A percentile compares a stretch with the other conserved stretches of the same genome.
Conservation (phyloP, 2,329 filamentous ascomycete genomes). For the Alternaria brassicae region DNA sequence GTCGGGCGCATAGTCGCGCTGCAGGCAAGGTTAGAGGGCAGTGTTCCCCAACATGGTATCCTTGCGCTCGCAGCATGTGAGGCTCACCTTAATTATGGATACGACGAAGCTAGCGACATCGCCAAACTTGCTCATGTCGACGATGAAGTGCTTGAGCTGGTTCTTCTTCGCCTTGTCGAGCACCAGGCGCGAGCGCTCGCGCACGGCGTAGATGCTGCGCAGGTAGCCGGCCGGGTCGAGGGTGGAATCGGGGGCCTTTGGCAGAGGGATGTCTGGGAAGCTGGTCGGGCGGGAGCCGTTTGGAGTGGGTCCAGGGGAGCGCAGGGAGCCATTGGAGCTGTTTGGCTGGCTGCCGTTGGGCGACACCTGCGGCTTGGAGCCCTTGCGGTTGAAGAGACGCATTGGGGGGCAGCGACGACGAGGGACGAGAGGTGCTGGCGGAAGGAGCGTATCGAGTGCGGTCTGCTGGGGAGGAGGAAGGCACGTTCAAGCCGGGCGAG, state of each 20-base stretch:
- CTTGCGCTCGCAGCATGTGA: not conserved
- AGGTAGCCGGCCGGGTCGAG: slow-evolving; percentile 90
- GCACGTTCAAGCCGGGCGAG: slow-evolving; percentile 10
- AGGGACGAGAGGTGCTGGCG: slow-evolving; percentile 9
- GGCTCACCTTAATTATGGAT: slow-evolving; percentile 87
- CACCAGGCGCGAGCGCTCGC: slow-evolving; percentile 77
- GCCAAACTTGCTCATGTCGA: slow-evolving; percentile 82
- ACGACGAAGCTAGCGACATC: slow-evolving; percentile 87
- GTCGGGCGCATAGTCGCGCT: slow-evolving; percentile 74
- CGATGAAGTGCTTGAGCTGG: slow-evolving; percentile 83
- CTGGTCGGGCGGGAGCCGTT: slow-evolving; percentile 51
- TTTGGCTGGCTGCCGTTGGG: slow-evolving; percentile 49
- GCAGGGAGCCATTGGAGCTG: slow-evolving; percentile 58
- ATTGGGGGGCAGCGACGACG: slow-evolving; percentile 46
- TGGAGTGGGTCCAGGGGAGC: slow-evolving; percentile 56
- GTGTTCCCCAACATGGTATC: not conserved
- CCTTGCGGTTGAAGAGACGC: slow-evolving; percentile 63
- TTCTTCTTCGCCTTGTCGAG: slow-evolving; percentile 79
- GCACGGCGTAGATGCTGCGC: slow-evolving; percentile 84
- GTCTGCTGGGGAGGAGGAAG: slow-evolving; percentile 13
- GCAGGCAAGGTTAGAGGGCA: slow-evolving; percentile 13
- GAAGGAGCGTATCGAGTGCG: slow-evolving; percentile 10
- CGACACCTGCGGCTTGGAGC: slow-evolving; percentile 51
- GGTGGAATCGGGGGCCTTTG: slow-evolving; percentile 83
- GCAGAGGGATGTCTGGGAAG: slow-evolving; percentile 79